Conservation (phyloP, 2,329 filamentous ascomycete genomes). For the Coniella vitis region DNA sequence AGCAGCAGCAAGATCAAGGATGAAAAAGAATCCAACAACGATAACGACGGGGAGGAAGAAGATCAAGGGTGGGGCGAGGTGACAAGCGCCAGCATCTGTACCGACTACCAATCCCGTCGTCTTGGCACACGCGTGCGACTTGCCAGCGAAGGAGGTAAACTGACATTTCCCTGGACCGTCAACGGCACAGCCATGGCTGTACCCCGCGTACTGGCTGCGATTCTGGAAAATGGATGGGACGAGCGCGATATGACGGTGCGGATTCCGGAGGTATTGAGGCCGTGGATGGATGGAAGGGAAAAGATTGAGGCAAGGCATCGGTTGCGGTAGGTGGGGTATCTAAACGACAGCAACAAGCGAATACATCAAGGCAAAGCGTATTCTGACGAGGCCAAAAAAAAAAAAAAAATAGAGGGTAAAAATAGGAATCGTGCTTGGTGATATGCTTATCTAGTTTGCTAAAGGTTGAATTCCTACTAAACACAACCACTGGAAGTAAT, state of each 20-base stretch:
- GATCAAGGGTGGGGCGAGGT: constrained; percentile 86
- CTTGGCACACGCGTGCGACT: constrained; percentile 67
- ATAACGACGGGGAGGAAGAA: constrained; percentile 33
- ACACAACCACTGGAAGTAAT: too few relatives aligned
- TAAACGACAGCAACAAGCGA: too few relatives aligned
- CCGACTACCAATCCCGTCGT: constrained; percentile 85
- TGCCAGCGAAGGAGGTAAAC: constrained; percentile 36
- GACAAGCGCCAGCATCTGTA: constrained; percentile 83
- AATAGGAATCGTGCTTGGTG: background rate
- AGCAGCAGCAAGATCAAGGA: background rate
- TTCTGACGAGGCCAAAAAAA: background rate
- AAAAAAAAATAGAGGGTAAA: background rate
- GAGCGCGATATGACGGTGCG: constrained; percentile 58
- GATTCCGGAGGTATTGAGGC: constrained; percentile 71
- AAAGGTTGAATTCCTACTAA: too few relatives aligned
- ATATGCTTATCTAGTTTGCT: too few relatives aligned
- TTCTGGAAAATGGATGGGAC: constrained; percentile 88
- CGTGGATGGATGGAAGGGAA: constrained; percentile 75
- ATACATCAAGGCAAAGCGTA: background rate
- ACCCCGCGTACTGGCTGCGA: constrained; percentile 78
- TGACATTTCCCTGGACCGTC: constrained; percentile 77
- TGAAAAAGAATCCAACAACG: too few relatives aligned
- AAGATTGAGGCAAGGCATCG: constrained; percentile 46
- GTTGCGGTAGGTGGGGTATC: constrained; percentile 18
- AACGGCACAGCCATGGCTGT: constrained; percentile 94